Conservation (phyloP, 257 asterid species). For the Fraxinus anomala region DNA sequence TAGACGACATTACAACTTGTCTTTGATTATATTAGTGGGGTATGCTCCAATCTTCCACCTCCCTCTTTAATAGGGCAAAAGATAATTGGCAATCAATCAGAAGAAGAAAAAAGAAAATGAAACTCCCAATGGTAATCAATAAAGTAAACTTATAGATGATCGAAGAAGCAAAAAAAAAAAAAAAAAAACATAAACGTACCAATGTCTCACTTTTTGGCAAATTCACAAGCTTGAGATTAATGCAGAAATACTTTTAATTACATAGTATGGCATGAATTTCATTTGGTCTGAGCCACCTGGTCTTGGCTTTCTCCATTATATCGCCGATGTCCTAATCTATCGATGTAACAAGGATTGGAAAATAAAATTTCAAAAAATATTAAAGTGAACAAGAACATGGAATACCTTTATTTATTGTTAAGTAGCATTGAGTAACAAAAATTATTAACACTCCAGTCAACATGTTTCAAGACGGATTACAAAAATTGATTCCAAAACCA, state of each 20-base stretch:
- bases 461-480: not conserved
- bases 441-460: constrained; percentile 11
- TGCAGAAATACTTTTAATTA: constrained; percentile 59
- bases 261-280: constrained; percentile 48
- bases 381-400: not conserved
- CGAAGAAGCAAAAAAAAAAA: not conserved
- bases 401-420: no score
- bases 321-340: no score
- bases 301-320: no score
- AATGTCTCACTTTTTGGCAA: constrained; percentile 73
- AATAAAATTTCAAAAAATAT: no score
- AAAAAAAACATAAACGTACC: constrained; percentile 19
- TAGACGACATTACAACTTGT: constrained; percentile 47
- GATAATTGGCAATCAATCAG: not conserved
- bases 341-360: no score
- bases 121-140: not conserved
- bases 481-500: constrained; percentile 2
- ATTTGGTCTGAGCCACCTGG: constrained; percentile 75
- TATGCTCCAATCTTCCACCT: constrained; percentile 38
- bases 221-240: constrained; percentile 81
- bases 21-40: constrained; percentile 53
- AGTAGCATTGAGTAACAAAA: no score
- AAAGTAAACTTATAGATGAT: not conserved
- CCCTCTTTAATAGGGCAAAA: constrained; percentile 39
- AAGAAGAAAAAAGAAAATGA: not conserved